Conservation (phyloP, 2,329 filamentous ascomycete species). For the Cordyceps cicadae region DNA sequence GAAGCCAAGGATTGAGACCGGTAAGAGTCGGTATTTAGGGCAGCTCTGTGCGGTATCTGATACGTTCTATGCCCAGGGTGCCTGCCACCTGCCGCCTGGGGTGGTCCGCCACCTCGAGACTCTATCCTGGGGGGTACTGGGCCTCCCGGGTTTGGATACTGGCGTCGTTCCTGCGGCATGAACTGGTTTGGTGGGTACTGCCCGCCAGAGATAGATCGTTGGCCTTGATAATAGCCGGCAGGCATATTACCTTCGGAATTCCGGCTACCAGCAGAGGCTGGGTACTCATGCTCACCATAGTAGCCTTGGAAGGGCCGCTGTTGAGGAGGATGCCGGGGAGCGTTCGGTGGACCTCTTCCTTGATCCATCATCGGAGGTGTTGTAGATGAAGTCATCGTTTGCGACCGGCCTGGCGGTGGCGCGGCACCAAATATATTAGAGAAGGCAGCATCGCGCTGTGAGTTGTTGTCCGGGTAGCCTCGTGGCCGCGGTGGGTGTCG, state of each 20-base stretch:
- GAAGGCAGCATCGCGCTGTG: conserved; percentile 88
- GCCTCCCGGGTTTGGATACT: conserved; percentile 34
- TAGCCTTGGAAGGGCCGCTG: conserved; percentile 35
- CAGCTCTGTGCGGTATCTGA: conserved; percentile 55
- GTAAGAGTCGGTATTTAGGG: conserved; percentile 76
- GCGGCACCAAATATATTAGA: conserved; percentile 89
- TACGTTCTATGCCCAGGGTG: conserved; percentile 51
- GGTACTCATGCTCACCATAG: conserved; percentile 26
- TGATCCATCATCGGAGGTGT: conserved; percentile 39
- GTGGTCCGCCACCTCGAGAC: conserved; percentile 40
- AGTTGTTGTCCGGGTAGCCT: conserved; percentile 46
- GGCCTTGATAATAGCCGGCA: conserved; percentile 45
- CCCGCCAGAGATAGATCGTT: conserved; percentile 45
- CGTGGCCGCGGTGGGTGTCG: conserved; percentile 35
- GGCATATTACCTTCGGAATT: conserved; percentile 35
- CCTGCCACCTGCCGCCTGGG: conserved; percentile 30
- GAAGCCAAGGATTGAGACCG: conserved; percentile 89
- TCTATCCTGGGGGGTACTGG: conserved; percentile 59
- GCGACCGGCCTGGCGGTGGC: conserved; percentile 79
- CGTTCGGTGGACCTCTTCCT: conserved; percentile 46
- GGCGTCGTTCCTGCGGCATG: conserved; percentile 40
- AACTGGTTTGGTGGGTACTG: conserved; percentile 34
- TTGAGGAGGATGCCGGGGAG: conserved; percentile 54
- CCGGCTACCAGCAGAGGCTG: conserved; percentile 22
- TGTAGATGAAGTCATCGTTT: conserved; percentile 85